Percentiles rank a stretch among this genome's conserved stretches.
phyloP scores from a whole-genome alignment of 2,329 filamentous ascomycete genomes.

The Fusarium foetens region DNA sequence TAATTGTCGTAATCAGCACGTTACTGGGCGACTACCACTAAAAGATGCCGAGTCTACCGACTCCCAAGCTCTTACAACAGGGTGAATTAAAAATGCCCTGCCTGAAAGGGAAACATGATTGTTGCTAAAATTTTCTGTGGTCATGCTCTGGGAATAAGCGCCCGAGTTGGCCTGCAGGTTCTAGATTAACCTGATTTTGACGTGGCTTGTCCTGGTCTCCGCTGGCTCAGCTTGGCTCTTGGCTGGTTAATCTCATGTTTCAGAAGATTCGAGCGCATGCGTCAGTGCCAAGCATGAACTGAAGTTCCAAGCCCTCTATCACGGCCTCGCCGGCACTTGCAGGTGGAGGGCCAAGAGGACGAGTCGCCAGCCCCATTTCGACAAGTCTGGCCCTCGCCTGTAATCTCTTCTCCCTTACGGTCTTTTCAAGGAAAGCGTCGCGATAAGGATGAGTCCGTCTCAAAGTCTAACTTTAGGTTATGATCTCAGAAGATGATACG shows the following conservation, averaged over 20 bases:
- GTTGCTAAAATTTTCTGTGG: constrained; percentile 1
- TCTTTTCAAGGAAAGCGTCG: background rate
- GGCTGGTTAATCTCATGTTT: constrained; percentile 26
- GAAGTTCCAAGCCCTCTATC: constrained; percentile 12
- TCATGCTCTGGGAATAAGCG: constrained; percentile 8
- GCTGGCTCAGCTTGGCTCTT: constrained; percentile 21
- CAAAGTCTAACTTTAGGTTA: constrained; percentile 18
- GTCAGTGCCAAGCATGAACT: constrained; percentile 42
- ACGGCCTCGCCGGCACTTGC: constrained; percentile 34
- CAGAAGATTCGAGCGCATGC: constrained; percentile 22
- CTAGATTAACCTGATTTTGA: constrained; percentile 25
- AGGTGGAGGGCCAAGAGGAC: constrained; percentile 40
- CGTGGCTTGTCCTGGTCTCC: constrained; percentile 12
- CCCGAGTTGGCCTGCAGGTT: background rate
- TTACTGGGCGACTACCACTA: constrained; percentile 10
- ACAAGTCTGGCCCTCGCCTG: constrained; percentile 9
- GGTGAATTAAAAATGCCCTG: constrained; percentile 9
- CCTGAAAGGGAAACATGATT: constrained; percentile 25
- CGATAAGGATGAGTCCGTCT: background rate
- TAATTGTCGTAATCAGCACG: constrained; percentile 29
- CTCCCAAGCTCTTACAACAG: constrained; percentile 12
- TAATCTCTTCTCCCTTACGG: background rate
- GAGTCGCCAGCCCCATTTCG: constrained; percentile 16
- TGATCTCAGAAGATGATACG: constrained; percentile 24
- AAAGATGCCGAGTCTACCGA: constrained; percentile 39